Evolutionary conservation across 805 yeast genomes (phyloP).

Genomic region (Candida dajiaensis): DNA sequence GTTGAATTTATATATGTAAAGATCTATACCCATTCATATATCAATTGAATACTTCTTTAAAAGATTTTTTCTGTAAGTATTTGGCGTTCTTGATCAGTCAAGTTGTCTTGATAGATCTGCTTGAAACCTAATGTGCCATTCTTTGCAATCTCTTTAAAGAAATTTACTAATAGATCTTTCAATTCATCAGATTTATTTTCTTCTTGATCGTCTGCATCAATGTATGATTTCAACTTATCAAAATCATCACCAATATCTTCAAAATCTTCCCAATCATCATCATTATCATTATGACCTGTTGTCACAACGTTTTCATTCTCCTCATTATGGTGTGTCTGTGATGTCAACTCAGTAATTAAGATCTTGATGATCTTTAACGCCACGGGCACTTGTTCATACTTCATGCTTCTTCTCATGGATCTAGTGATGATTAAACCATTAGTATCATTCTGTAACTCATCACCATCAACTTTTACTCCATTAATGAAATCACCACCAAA

Average conservation of each 20-base stretch:
- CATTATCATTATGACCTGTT: constrained; percentile 47
- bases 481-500: constrained; percentile 41
- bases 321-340: constrained; percentile 40
- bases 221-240: constrained; percentile 55
- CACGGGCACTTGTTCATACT: constrained; percentile 61
- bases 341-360: constrained; percentile 60
- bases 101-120: constrained; percentile 39
- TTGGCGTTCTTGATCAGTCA: constrained; percentile 46
- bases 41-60: too few relatives aligned
- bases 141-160: constrained; percentile 51
- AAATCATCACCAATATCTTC: constrained; percentile 62
- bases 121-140: constrained; percentile 46
- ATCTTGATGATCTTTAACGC: constrained; percentile 68
- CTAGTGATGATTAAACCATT: constrained; percentile 74
- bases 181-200: constrained; percentile 16
- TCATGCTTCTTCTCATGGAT: constrained; percentile 63
- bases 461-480: constrained; percentile 70
- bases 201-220: constrained; percentile 31
- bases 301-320: constrained; percentile 52
- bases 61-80: constrained; percentile 44
- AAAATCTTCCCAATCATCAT: constrained; percentile 70
- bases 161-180: constrained; percentile 37
- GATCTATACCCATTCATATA: background rate
- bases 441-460: constrained; percentile 49
- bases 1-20: constrained; percentile 10